Evolutionary conservation across 225 moss, liverwort and hornwort genomes (phyloP).

Genomic region (Physcomitrellopsis africana): DNA sequence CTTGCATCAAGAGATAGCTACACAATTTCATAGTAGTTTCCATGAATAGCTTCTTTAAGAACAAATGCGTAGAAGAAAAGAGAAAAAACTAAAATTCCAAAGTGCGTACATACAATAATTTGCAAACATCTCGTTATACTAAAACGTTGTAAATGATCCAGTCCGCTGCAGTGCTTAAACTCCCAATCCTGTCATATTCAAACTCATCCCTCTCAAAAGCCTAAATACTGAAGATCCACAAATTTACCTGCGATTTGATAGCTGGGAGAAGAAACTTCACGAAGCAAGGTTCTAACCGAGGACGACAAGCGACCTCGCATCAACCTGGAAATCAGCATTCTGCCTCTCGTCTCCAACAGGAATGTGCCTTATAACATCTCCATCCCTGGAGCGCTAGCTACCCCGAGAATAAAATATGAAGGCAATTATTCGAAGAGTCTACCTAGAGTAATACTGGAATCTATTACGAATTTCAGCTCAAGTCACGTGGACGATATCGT

Average conservation of each 20-base stretch:
- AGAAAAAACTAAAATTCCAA: neutral
- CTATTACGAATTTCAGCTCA: neutral
- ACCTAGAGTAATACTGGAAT: neutral
- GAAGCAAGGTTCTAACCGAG: constrained; percentile 30
- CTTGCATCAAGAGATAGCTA: neutral
- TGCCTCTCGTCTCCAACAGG: constrained; percentile 14
- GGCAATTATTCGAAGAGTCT: neutral
- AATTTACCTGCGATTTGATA: constrained; percentile 33
- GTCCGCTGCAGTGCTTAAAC: neutral
- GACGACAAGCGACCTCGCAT: constrained; percentile 43
- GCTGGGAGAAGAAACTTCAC: constrained; percentile 32
- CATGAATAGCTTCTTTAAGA: neutral
- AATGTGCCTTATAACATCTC: constrained; percentile 26
- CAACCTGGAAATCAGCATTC: constrained; percentile 46
- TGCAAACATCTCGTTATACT: constrained; percentile 3
- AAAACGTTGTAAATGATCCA: constrained; percentile 1
- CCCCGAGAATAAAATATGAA: neutral
- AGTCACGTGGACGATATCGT: neutral
- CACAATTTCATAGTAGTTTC: neutral
- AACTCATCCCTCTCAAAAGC: neutral
- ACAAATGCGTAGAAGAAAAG: neutral
- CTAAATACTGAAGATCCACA: neutral
- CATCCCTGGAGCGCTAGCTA: neutral
- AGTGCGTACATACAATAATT: neutral
- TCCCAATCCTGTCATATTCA: too few species aligned